phyloP scores from a whole-genome alignment of 768 basidiomycete genomes.

The Hygrocybe coccinea region DNA sequence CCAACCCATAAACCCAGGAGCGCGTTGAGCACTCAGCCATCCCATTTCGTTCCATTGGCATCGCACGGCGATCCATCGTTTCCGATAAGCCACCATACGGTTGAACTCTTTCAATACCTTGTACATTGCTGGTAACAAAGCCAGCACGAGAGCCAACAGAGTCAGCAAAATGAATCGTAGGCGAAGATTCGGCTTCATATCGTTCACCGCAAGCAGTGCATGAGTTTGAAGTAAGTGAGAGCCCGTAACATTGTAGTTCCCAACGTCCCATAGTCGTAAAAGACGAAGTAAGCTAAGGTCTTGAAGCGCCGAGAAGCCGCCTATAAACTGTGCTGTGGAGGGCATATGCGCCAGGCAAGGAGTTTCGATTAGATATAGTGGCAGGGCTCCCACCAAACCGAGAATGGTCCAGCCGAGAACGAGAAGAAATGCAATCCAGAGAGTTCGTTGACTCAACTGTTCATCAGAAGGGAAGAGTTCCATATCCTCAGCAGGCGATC shows the following conservation, averaged over 20 bases:
- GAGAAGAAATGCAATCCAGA: slow-evolving; percentile 63
- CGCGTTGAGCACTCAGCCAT: slow-evolving; percentile 59
- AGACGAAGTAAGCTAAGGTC: slow-evolving; percentile 75
- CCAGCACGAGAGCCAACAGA: slow-evolving; percentile 56
- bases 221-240: slow-evolving; percentile 27
- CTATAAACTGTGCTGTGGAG: slow-evolving; percentile 42
- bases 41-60: slow-evolving; percentile 72
- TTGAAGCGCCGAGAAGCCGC: slow-evolving; percentile 61
- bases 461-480: slow-evolving; percentile 70
- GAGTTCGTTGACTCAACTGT: slow-evolving; percentile 61
- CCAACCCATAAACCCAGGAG: slow-evolving; percentile 67
- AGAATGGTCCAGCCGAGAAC: slow-evolving; percentile 63
- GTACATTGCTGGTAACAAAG: slow-evolving; percentile 58
- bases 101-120: slow-evolving; percentile 64
- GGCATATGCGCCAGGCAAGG: slow-evolving; percentile 63
- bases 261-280: slow-evolving; percentile 53
- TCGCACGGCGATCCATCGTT: slow-evolving; percentile 55
- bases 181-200: slow-evolving; percentile 43
- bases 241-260: slow-evolving; percentile 31
- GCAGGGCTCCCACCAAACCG: slow-evolving; percentile 66
- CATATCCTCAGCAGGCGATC: slow-evolving; percentile 46
- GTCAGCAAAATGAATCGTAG: slow-evolving; percentile 66
- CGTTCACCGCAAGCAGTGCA: slow-evolving; percentile 31
- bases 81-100: slow-evolving; percentile 47
- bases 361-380: slow-evolving; percentile 61